Evolutionary conservation across 345 rosid species (phyloP), one percentile per base, ranked within the genome.

Genomic region (Salix suchowensis): DNA sequence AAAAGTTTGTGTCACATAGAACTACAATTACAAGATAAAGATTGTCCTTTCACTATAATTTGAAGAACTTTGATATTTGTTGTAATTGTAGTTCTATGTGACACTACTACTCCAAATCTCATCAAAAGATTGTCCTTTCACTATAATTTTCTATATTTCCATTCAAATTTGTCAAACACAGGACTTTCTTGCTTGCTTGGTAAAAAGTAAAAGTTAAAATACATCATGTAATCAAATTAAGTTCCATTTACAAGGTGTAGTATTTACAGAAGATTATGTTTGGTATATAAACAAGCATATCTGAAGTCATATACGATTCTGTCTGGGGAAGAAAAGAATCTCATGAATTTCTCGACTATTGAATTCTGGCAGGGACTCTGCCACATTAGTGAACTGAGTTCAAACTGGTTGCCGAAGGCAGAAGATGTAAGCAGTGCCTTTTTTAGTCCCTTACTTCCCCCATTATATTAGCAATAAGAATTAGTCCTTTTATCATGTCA

Each of bases 321-420:
- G 39, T 30, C 50, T 68, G 54, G 74, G 46, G 62, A 55, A 34
- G 26, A 58, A 54, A 26, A 24, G 28, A 70, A 55, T 10, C 68
- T 60, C 18, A 19, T 55, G 64, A 36, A 14, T 83, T 16, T 73
- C 46, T 52, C 13, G 11, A 71, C 4, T 46, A 72, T 67, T 67
- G 50, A 44, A 37, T 70, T 84, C 55, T 76, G 74, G 68, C 88
- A 92, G 89, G 99, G 99, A 80, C 96, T 96, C 84, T 96, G 99
- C 88, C 99, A 96, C 86, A 85, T 93, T 78, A 96, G 99, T 82
- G 99, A 96, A 83, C 87, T 96, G 74, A 93, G 90, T 82, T 79
- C 90, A 65, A 88, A 86, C 76, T 96, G 92, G 91, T 87, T 96
- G 82, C 86, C 98, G n/a, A 92, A 96, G 85, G 94, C 99, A 6